phyloP scores from a whole-genome alignment of 208 protist genomes.

The Leishmania martiniquensis region DNA sequence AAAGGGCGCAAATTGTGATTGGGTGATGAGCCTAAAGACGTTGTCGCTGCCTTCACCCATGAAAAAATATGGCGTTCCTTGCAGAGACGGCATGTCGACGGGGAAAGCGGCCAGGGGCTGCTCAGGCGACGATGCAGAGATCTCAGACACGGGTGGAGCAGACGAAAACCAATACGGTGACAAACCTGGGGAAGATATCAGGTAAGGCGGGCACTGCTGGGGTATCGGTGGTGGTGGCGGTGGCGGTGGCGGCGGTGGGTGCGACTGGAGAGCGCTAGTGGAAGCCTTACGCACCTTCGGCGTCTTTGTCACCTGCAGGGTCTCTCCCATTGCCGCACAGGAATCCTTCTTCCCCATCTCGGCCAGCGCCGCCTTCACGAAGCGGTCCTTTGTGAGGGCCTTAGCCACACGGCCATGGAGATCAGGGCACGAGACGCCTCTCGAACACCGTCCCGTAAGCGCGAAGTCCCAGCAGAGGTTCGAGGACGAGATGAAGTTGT shows the following conservation, averaged over 20 bases:
- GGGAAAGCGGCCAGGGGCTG: constrained; percentile 15
- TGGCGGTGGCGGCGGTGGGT: background rate
- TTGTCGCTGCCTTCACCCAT: constrained; percentile 41
- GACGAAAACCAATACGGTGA: constrained; percentile 21
- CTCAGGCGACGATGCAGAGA: background rate
- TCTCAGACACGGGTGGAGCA: constrained; percentile 1
- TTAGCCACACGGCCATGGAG: constrained; percentile 51
- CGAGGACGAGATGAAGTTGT: constrained; percentile 57
- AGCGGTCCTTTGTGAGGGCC: constrained; percentile 52
- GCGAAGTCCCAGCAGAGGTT: constrained; percentile 60
- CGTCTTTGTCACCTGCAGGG: background rate
- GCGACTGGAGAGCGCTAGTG: background rate
- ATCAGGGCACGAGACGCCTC: constrained; percentile 40
- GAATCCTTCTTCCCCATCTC: constrained; percentile 47
- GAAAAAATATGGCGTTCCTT: constrained; percentile 31
- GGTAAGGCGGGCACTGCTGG: constrained; percentile 13
- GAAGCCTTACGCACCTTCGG: constrained; percentile 1
- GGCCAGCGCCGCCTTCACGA: constrained; percentile 41
- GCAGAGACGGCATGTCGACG: constrained; percentile 26
- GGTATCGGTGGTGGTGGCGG: background rate
- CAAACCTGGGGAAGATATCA: background rate
- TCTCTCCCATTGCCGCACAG: constrained; percentile 1
- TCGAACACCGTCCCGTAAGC: constrained; percentile 44
- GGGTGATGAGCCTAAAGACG: constrained; percentile 39
- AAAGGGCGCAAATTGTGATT: constrained; percentile 23